Percentiles rank a stretch among this genome's conserved stretches.
These are phyloP conservation scores for Botryotinia convoluta DNA, from an alignment of 2,329 filamentous ascomycete genomes.

Conservation along the genomic window DNA sequence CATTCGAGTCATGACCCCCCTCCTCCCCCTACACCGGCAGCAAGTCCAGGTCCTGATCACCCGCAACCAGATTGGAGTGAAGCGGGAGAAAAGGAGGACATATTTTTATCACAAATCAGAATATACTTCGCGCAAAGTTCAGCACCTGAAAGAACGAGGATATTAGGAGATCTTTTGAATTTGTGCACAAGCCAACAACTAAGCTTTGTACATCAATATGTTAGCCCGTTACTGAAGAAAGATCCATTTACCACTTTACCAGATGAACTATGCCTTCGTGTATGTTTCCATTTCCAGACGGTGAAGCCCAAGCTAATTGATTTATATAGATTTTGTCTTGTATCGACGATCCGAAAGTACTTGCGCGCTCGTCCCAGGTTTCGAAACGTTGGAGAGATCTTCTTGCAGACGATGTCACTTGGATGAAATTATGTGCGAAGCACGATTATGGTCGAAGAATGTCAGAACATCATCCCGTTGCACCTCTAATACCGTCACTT, in stretches of 20 bases:
- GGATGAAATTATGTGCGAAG: slow-evolving; percentile 96
- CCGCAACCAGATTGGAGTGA: slow-evolving; percentile 71
- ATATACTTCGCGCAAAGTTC: slow-evolving; percentile 77
- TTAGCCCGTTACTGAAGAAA: slow-evolving; percentile 90
- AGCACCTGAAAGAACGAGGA: slow-evolving; percentile 71
- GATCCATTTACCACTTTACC: slow-evolving; percentile 92
- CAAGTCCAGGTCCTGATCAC: slow-evolving; percentile 61
- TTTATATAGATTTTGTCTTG: slow-evolving; percentile 78
- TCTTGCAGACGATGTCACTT: slow-evolving; percentile 93
- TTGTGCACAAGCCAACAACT: slow-evolving; percentile 93
- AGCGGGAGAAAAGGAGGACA: slow-evolving; percentile 76
- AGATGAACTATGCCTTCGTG: slow-evolving; percentile 86
- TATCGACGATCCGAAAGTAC: slow-evolving; percentile 92
- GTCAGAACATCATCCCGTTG: slow-evolving; percentile 40
- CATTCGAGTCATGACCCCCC: slow-evolving; percentile 47
- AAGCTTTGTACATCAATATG: slow-evolving; percentile 94
- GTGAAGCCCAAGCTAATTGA: slow-evolving; percentile 20
- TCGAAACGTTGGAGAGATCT: slow-evolving; percentile 91
- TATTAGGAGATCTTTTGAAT: slow-evolving; percentile 85
- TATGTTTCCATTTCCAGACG: slow-evolving; percentile 46
- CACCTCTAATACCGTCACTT: slow-evolving; percentile 26
- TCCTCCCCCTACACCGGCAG: slow-evolving; percentile 63
- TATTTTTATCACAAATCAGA: slow-evolving; percentile 75
- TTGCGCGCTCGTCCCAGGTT: slow-evolving; percentile 93
- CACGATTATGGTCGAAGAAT: slow-evolving; percentile 74